Conservation (phyloP, 148 eudicot genomes). For the Polygonum aviculare region DNA sequence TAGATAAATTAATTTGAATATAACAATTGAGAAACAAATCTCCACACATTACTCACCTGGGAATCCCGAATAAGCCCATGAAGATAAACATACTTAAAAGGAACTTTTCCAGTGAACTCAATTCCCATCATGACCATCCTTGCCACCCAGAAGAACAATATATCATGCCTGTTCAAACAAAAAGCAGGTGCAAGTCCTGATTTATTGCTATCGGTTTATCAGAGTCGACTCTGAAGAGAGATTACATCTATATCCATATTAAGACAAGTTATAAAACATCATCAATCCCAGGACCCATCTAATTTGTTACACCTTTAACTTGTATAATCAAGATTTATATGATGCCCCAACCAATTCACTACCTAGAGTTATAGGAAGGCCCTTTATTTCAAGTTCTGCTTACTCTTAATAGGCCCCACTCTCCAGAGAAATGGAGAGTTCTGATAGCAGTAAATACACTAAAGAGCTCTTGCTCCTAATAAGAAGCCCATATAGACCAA, state of each 20-base stretch:
- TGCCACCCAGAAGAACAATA: constrained; percentile 99
- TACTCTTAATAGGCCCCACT: neutral
- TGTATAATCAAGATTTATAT: neutral
- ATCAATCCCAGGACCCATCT: neutral
- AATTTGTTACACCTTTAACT: neutral
- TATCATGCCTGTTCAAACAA: constrained; percentile 76
- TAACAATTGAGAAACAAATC: neutral
- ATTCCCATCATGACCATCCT: constrained; percentile 99
- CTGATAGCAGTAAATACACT: neutral
- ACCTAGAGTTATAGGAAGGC: neutral
- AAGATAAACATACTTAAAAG: constrained; percentile 75
- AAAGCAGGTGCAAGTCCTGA: constrained; percentile 10
- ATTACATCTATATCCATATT: neutral
- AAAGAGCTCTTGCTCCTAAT: neutral
- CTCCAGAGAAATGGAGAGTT: neutral
- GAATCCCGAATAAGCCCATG: constrained; percentile 96
- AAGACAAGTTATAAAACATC: neutral
- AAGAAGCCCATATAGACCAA: neutral
- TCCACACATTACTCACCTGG: constrained; percentile 45
- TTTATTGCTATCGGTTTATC: neutral
- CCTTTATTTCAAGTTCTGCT: neutral
- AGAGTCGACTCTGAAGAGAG: neutral
- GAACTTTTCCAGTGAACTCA: constrained; percentile 86
- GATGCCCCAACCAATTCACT: neutral
- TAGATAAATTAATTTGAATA: neutral